These are phyloP conservation scores for Yueomyces sp. DNA, from an alignment of 1,139 yeast genomes.

Conservation along the genomic window DNA sequence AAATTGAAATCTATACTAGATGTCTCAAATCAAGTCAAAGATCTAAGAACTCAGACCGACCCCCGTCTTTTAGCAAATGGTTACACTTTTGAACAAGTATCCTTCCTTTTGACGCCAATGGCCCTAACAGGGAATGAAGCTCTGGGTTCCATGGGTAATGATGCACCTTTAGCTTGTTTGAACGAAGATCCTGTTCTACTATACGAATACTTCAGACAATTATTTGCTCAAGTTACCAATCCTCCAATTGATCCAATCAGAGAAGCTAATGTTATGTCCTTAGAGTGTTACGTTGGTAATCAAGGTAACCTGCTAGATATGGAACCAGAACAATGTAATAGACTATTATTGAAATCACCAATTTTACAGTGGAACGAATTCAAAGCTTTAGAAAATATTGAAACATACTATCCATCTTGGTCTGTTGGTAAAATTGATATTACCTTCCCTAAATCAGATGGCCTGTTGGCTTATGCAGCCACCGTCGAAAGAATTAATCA, in stretches of 20 bases:
- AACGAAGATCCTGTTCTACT: slow-evolving; percentile 84
- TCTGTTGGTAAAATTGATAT: slow-evolving; percentile 70
- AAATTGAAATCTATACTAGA: neutral
- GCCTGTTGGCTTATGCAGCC: slow-evolving; percentile 71
- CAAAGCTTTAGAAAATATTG: slow-evolving; percentile 58
- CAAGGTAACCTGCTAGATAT: slow-evolving; percentile 92
- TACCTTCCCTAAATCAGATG: slow-evolving; percentile 76
- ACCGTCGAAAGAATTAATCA: slow-evolving; percentile 81
- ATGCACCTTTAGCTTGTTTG: slow-evolving; percentile 90
- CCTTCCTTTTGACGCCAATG: slow-evolving; percentile 83
- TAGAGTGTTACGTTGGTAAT: slow-evolving; percentile 95
- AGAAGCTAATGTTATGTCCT: slow-evolving; percentile 92
- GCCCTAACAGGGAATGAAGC: slow-evolving; percentile 87
- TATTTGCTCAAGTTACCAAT: slow-evolving; percentile 96
- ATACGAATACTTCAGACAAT: slow-evolving; percentile 89
- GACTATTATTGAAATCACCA: slow-evolving; percentile 74
- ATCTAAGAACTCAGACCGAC: slow-evolving; percentile 53
- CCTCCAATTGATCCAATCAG: slow-evolving; percentile 98
- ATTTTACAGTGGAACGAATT: slow-evolving; percentile 64
- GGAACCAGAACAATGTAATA: slow-evolving; percentile 84
- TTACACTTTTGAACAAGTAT: slow-evolving; percentile 83
- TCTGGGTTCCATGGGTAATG: slow-evolving; percentile 97
- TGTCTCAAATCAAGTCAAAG: slow-evolving; percentile 9
- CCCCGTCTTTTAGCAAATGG: slow-evolving; percentile 81
- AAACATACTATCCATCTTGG: slow-evolving; percentile 77